Conservation (phyloP, 148 eudicot species). For the Pouteria glomerata region DNA sequence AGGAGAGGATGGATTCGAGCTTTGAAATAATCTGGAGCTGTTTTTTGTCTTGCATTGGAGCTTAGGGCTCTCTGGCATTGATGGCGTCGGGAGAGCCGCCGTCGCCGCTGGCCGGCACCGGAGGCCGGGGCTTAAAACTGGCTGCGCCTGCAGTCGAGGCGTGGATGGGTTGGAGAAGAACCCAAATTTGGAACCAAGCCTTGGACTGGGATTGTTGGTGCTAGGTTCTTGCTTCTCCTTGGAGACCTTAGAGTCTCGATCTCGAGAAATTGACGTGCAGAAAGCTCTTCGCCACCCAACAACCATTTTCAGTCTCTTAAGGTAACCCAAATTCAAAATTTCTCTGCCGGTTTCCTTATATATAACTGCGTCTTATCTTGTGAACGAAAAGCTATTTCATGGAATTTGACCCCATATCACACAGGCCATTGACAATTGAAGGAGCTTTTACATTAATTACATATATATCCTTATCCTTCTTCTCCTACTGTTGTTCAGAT, state of each 20-base stretch:
- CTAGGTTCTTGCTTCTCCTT: not conserved
- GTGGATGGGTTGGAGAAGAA: constrained; percentile 60
- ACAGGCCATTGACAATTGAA: too few relatives aligned
- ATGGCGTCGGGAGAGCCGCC: constrained; percentile 6
- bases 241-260: constrained; percentile 23
- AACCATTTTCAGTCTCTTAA: constrained; percentile 35
- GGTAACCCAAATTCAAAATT: not conserved
- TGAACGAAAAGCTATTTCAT: too few relatives aligned
- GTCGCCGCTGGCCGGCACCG: constrained; percentile 30
- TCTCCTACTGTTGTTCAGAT: not conserved
- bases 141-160: constrained; percentile 30
- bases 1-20: constrained; percentile 48
- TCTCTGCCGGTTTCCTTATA: too few relatives aligned
- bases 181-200: constrained; percentile 32
- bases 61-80: constrained; percentile 26
- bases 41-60: constrained; percentile 37
- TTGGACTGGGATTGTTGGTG: constrained; percentile 25
- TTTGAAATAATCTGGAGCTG: constrained; percentile 31
- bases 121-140: constrained; percentile 22
- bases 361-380: too few relatives aligned
- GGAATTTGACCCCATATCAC: too few relatives aligned
- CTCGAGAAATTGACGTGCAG: constrained; percentile 57
- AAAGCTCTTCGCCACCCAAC: constrained; percentile 76
- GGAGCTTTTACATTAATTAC: too few relatives aligned
- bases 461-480: not conserved